Percentiles rank a stretch among this genome's conserved stretches.
Evolutionary conservation across 225 moss, liverwort and hornwort genomes (phyloP).

Genomic region (Polytrichum commune): DNA sequence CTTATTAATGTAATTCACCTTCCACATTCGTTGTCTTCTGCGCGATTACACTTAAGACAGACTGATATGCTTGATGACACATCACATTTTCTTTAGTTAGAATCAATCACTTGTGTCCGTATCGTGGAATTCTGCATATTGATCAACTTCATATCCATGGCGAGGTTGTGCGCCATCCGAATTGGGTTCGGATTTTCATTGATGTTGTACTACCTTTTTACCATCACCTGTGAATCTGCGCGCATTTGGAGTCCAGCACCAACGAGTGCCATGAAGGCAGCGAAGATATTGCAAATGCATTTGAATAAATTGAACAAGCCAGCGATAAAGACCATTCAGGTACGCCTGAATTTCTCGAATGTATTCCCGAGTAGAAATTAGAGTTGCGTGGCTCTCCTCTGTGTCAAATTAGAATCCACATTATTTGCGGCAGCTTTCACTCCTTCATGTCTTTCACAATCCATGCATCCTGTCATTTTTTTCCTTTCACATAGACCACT

Average conservation of each 20-base stretch:
- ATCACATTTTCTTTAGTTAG: background rate
- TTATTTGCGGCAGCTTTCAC: no score
- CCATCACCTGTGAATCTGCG: background rate
- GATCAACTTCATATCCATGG: slow-evolving; percentile 1
- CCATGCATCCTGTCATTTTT: background rate
- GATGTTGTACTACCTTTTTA: background rate
- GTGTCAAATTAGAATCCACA: background rate
- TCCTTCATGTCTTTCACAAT: background rate
- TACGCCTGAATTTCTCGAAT: background rate
- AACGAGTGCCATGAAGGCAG: background rate
- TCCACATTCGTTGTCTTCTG: no score
- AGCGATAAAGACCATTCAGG: slow-evolving; percentile 4
- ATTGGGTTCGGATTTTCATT: background rate
- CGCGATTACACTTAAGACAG: no score
- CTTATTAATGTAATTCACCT: background rate
- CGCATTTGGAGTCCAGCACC: background rate
- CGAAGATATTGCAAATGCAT: background rate
- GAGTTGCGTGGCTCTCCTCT: background rate
- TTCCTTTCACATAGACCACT: background rate
- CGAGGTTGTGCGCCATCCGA: background rate
- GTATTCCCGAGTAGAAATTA: background rate
- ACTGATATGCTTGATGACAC: background rate
- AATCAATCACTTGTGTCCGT: background rate
- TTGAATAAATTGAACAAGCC: slow-evolving; percentile 2
- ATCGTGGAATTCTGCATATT: background rate